These are phyloP conservation scores for Handroanthus guayacan DNA, from an alignment of 257 asterid species.

Conservation along the genomic window DNA sequence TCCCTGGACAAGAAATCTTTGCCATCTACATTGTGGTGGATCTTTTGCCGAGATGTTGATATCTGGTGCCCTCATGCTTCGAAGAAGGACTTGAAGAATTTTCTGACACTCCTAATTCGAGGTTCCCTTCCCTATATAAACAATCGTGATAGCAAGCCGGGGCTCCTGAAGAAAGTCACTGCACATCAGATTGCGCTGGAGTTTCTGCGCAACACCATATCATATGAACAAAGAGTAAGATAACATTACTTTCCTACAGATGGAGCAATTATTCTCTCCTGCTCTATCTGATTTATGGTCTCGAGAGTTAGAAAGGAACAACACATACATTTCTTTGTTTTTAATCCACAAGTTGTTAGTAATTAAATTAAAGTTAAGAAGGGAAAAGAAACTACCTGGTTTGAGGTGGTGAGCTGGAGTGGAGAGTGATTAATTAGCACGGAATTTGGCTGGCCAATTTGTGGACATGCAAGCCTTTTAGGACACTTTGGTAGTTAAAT, in stretches of 20 bases:
- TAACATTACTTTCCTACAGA: background rate
- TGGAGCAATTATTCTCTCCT: too few relatives aligned
- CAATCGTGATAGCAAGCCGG: conserved; percentile 36
- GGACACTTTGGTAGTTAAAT: background rate
- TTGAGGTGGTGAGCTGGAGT: conserved; percentile 28
- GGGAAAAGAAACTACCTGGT: background rate
- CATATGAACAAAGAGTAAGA: conserved; percentile 83
- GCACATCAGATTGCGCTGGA: conserved; percentile 64
- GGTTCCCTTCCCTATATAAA: conserved; percentile 52
- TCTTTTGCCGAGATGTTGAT: conserved; percentile 71
- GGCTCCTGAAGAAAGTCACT: conserved; percentile 50
- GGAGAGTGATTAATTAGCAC: conserved; percentile 2
- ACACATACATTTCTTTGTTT: conserved; percentile 14
- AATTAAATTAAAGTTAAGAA: conserved; percentile 15
- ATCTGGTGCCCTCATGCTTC: conserved; percentile 81
- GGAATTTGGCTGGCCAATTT: background rate
- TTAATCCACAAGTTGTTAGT: conserved; percentile 2
- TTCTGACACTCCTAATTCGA: conserved; percentile 57
- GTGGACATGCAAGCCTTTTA: conserved; percentile 16
- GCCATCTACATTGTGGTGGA: conserved; percentile 65
- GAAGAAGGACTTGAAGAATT: conserved; percentile 71
- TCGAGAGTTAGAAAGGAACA: conserved; percentile 11
- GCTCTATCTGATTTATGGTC: background rate
- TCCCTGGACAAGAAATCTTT: conserved; percentile 60
- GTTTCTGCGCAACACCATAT: conserved; percentile 66